These are phyloP conservation scores for Skeletonema tropicum DNA, from an alignment of 108 stramenopile species.

Conservation along the genomic window DNA sequence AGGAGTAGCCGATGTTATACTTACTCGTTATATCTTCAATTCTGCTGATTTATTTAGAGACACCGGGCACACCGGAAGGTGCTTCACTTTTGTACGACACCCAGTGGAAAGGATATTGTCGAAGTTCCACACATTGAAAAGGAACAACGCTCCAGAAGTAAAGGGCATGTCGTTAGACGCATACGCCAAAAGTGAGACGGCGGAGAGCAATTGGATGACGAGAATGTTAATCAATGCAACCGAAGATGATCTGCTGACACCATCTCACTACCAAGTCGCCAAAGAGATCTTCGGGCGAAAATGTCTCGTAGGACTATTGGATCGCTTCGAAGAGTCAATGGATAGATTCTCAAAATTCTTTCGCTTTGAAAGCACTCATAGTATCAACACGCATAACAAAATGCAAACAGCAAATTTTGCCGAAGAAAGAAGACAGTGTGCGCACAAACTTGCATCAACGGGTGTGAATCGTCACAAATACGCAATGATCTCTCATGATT, in stretches of 20 bases:
- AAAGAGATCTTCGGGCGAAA: constrained; percentile 52
- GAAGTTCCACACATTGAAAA: constrained; percentile 15
- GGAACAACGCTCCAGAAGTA: not conserved
- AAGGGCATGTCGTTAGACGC: constrained; percentile 28
- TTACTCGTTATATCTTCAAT: constrained; percentile 23
- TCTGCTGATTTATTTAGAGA: constrained; percentile 15
- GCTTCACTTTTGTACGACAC: constrained; percentile 26
- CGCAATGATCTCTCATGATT: not conserved
- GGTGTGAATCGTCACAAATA: constrained; percentile 19
- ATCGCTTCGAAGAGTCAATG: constrained; percentile 29
- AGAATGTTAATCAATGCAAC: constrained; percentile 41
- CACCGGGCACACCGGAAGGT: constrained; percentile 17
- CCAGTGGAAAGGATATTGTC: constrained; percentile 21
- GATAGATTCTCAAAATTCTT: constrained; percentile 35
- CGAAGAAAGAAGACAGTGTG: constrained; percentile 5
- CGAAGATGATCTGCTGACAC: constrained; percentile 24
- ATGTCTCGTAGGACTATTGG: constrained; percentile 47
- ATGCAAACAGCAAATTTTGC: not conserved
- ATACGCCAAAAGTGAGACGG: constrained; percentile 22
- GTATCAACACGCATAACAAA: not conserved
- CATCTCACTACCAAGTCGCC: constrained; percentile 40
- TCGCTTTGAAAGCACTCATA: constrained; percentile 18
- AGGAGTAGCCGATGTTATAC: constrained; percentile 29
- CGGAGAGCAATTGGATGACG: constrained; percentile 50
- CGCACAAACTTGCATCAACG: constrained; percentile 18